These are phyloP conservation scores for Sanghuangporus baumii DNA, from an alignment of 1,284 basidiomycete species.

Conservation along the genomic window DNA sequence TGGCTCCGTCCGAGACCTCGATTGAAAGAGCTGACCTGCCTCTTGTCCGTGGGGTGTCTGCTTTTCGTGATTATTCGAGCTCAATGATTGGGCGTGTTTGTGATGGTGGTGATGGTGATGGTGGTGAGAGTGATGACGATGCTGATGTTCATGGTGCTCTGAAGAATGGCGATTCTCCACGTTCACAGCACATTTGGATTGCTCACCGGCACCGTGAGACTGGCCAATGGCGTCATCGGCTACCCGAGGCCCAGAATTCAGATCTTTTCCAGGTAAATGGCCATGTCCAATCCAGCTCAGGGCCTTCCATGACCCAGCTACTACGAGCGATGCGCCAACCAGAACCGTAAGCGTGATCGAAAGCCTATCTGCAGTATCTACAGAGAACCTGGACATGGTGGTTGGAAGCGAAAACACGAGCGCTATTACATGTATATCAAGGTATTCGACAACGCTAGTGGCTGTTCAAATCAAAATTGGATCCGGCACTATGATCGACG, in stretches of 20 bases:
- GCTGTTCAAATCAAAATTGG: background rate
- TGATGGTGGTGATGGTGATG: constrained; percentile 1
- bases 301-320: background rate
- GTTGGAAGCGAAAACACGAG: background rate
- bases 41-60: background rate
- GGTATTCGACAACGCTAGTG: background rate
- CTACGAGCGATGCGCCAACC: background rate
- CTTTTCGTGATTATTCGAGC: background rate
- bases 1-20: background rate
- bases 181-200: background rate
- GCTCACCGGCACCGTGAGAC: background rate
- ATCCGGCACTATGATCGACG: background rate
- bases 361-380: background rate
- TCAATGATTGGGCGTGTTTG: background rate
- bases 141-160: background rate
- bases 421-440: background rate
- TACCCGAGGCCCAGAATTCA: background rate
- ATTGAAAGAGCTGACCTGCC: background rate
- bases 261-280: background rate
- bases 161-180: background rate
- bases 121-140: background rate
- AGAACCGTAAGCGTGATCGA: background rate
- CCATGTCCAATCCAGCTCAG: background rate
- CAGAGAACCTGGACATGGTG: background rate
- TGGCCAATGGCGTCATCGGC: background rate